Conservation (phyloP, 768 basidiomycete genomes). For the Boletus reticulatus region DNA sequence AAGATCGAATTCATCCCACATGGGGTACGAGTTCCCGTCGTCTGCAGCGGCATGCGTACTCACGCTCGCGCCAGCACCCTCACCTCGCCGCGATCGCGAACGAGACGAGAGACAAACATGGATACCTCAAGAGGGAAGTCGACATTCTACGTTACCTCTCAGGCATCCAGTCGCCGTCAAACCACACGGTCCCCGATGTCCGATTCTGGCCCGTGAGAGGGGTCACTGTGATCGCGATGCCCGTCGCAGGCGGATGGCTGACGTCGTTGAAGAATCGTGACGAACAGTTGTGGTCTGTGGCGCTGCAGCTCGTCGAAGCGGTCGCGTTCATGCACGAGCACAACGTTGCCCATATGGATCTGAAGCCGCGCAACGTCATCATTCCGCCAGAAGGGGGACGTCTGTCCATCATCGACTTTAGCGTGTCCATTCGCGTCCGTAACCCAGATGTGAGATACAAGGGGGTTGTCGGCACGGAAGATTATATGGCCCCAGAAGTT, state of each 20-base stretch:
- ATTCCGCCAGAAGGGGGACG: neutral
- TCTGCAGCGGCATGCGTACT: neutral
- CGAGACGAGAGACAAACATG: neutral
- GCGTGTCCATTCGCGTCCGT: neutral
- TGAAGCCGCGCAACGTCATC: conserved; percentile 7
- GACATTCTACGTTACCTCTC: conserved; percentile 3
- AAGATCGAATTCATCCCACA: neutral
- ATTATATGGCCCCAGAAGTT: neutral
- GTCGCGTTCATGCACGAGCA: conserved; percentile 15
- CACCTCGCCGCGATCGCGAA: neutral
- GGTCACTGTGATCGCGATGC: neutral
- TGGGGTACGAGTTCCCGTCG: neutral
- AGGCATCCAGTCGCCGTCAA: neutral
- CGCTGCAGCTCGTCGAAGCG: neutral
- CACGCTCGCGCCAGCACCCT: neutral
- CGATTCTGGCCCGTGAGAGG: neutral
- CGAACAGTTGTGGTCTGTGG: neutral
- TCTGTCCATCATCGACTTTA: conserved; percentile 1
- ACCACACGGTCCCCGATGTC: conserved; percentile 10
- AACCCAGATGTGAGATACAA: neutral
- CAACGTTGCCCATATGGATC: conserved; percentile 13
- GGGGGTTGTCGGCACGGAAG: neutral
- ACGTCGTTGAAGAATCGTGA: neutral
- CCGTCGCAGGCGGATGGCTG: neutral
- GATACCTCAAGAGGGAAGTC: conserved; percentile 10